phyloP scores from a whole-genome alignment of 352 stramenopile genomes.

The Aphanomyces stellatus region DNA sequence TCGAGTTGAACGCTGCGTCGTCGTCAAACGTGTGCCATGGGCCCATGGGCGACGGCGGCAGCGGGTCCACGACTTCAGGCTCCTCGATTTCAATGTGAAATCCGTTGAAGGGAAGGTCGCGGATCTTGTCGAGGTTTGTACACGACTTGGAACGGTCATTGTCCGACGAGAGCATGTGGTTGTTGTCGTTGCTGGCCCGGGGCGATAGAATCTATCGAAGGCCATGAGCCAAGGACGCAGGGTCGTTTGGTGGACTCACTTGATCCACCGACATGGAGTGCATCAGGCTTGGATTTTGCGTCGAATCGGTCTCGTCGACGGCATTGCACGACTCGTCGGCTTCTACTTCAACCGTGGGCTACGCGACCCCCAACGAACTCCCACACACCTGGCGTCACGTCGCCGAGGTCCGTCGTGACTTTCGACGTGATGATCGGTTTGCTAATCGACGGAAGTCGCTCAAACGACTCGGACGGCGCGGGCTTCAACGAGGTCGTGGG shows the following conservation, averaged over 20 bases:
- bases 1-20: too few relatives aligned
- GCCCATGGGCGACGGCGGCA: neutral
- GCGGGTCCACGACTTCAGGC: neutral
- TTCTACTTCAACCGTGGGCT: neutral
- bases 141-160: neutral
- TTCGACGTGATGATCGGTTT: neutral
- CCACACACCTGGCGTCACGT: too few relatives aligned
- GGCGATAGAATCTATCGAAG: too few relatives aligned
- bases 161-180: too few relatives aligned
- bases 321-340: neutral
- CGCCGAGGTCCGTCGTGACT: neutral
- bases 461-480: neutral
- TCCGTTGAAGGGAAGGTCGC: neutral
- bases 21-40: too few relatives aligned
- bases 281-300: neutral
- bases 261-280: neutral
- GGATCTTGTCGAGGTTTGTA: neutral
- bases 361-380: too few relatives aligned
- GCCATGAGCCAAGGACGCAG: too few relatives aligned
- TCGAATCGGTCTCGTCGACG: neutral
- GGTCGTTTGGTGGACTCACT: too few relatives aligned
- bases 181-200: neutral
- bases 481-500: neutral
- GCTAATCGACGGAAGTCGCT: neutral
- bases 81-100: slow-evolving; percentile 11